Evolutionary conservation across 306 rosid species (phyloP), one percentile per base, ranked within the genome.

Genomic region (Fragaria iinumae): DNA sequence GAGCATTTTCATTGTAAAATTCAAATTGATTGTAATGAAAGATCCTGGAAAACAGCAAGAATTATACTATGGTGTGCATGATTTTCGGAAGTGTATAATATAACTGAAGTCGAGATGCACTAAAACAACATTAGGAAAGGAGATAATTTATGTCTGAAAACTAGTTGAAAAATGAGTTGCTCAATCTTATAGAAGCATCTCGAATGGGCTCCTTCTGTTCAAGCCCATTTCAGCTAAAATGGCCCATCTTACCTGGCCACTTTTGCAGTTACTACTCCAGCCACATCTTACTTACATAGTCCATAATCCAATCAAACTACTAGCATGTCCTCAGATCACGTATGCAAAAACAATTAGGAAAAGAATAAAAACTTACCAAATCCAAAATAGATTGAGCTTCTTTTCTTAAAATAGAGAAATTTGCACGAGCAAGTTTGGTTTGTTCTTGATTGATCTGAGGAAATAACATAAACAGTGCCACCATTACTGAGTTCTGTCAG

Each of bases 391-490:
- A 82, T 74, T 90, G 95, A 72, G 96, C 96, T 79, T 88, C 98
- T 83, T 95, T 95, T 81, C 97, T 91, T 78, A 95, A 63, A 69
- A 91, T 88, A 68, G 89, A 84, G 86, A 95, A 95, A 83, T 95
- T 95, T 64, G 97, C 94, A 77, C 50, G 91, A 67, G 97, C 93
- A 82, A 92, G 91, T 67, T 90, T 97, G 12, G 90, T 91, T 75
- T 92, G 97, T 71, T 95, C 96, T 83, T 83, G 90, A 86, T 90
- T 95, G 78, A 95, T 90, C 98, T 95, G 86, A n/a, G 67, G 32
- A 73, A 75, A 76, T 73, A 77, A 49, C 55, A 18, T 68, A 29
- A 49, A 73, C 47, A 73, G 36, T 34, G 55, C 21, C 71, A 77
- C 66, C 66, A 21, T 38, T 76, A 72, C 45, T 55, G 73, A 32